These are phyloP conservation scores for Neonectria faginata DNA, from an alignment of 2,329 filamentous ascomycete species.

Conservation along the genomic window DNA sequence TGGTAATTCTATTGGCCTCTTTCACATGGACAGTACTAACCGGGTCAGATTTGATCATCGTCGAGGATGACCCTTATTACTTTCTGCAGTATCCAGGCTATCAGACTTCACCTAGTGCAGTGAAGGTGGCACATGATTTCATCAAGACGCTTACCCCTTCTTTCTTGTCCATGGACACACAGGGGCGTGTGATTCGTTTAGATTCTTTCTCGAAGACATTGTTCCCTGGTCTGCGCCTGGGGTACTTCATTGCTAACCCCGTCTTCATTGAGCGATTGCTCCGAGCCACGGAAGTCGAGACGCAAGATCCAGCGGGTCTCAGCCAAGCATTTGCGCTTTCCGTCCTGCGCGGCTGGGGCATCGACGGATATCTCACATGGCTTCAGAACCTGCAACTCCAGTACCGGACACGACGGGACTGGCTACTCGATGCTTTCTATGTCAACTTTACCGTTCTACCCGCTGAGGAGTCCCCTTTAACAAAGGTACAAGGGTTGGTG, in stretches of 20 bases:
- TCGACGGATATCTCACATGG: slow-evolving; percentile 80
- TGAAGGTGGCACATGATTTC: slow-evolving; percentile 29
- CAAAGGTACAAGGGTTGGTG: slow-evolving; percentile 35
- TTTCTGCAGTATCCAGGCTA: slow-evolving; percentile 43
- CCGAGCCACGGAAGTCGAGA: slow-evolving; percentile 60
- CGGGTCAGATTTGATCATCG: slow-evolving; percentile 22
- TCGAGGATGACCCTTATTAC: slow-evolving; percentile 44
- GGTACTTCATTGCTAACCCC: slow-evolving; percentile 60
- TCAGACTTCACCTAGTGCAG: background rate
- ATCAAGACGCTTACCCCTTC: slow-evolving; percentile 36
- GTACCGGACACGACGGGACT: slow-evolving; percentile 75
- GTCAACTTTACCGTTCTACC: slow-evolving; percentile 35
- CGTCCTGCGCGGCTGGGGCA: slow-evolving; percentile 73
- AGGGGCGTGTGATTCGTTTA: slow-evolving; percentile 44
- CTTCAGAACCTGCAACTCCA: slow-evolving; percentile 75
- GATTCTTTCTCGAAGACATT: slow-evolving; percentile 42
- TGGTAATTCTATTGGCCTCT: slow-evolving; percentile 37
- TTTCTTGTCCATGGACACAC: slow-evolving; percentile 41
- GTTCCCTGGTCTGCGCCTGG: slow-evolving; percentile 26
- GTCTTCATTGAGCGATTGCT: slow-evolving; percentile 47
- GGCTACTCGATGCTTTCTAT: slow-evolving; percentile 68
- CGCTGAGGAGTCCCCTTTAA: slow-evolving; percentile 33
- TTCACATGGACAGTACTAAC: background rate
- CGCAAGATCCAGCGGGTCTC: slow-evolving; percentile 76
- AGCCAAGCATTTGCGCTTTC: slow-evolving; percentile 59